Evolutionary conservation across 371 early-diverging fungal species (phyloP), one percentile per base, ranked within the genome.

Genomic region (Caulochytrium protostelioides): DNA sequence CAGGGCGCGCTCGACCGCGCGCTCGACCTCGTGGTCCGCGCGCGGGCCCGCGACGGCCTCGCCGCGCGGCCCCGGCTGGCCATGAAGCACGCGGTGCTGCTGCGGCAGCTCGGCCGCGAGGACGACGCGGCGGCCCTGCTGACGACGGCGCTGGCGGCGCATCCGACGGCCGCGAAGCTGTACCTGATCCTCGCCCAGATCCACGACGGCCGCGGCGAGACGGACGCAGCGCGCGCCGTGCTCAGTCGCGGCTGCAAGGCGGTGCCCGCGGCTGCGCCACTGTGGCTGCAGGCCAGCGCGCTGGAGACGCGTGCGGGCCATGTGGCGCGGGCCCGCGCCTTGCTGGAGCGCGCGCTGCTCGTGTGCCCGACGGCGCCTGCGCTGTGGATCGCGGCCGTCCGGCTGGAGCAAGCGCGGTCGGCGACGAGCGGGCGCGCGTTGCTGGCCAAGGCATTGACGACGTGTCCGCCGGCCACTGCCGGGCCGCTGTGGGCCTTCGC

Each of bases 101-200:
- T 90, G 44, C 65, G 91, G 15, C 79, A 83, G 37, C 56, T 80
- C 35, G 67, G 66, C 16, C 50, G 76, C 23, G 47, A 56, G 14
- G 58, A 65, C 0, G 68, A 54, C 22, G 89, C 91, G 3, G 44
- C 79, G 13, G 39, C 53, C n/a, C 45, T 86, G 2, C 46, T 80
- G 20, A 57, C 71, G n/a, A 59, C 70, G 42, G 92, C 70, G 0
- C 42, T 82, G 12, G 42, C n/a, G n/a, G n/a, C n/a, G 37, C 87
- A 74, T 41, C 83, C 84, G 0, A 57, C 51, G 2, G 78, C 76
- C 42, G 76, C 72, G 44, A 91, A 91, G 45, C 55, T 92, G 24
- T 90, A 89, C 90, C 78, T 92, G 70, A 75, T 92, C 31, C 71
- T 73, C 47, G 79, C 82, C 10, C 90, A 90, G 42, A 62, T 83